Evolutionary conservation across 2,329 filamentous ascomycete species (phyloP).

Genomic region (Aspergillus ochraceoroseus): DNA sequence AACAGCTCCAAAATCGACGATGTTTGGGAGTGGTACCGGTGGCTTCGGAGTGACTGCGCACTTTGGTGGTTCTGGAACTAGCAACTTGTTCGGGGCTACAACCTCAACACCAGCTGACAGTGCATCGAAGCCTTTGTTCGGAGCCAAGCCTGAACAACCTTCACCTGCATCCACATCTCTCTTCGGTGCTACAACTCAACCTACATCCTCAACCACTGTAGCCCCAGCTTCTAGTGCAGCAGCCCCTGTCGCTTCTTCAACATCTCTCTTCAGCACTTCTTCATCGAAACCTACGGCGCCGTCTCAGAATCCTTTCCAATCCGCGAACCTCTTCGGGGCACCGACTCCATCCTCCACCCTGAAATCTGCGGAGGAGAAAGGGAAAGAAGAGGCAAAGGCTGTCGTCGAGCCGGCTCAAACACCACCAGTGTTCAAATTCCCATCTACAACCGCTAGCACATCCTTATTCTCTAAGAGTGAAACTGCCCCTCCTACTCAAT

Average conservation of each 20-base stretch:
- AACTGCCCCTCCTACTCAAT: slow-evolving; percentile 12
- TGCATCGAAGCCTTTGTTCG: slow-evolving; percentile 25
- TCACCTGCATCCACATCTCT: slow-evolving; percentile 24
- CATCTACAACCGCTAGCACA: slow-evolving; percentile 11
- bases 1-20: slow-evolving; percentile 19
- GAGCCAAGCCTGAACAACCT: slow-evolving; percentile 19
- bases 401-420: slow-evolving; percentile 11
- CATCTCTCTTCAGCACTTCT: slow-evolving; percentile 21
- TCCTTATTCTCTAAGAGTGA: slow-evolving; percentile 22
- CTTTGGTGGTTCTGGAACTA: slow-evolving; percentile 16
- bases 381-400: slow-evolving; percentile 15
- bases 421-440: slow-evolving; percentile 17
- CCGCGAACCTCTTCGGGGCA: slow-evolving; percentile 20
- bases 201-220: slow-evolving; percentile 14
- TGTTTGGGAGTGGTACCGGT: slow-evolving; percentile 23
- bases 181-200: slow-evolving; percentile 27
- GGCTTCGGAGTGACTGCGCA: slow-evolving; percentile 20
- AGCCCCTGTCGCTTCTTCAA: slow-evolving; percentile 11
- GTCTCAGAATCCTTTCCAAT: slow-evolving; percentile 23
- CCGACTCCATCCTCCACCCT: slow-evolving; percentile 11
- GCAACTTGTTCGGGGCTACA: slow-evolving; percentile 19
- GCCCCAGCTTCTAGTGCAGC: slow-evolving; percentile 16
- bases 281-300: slow-evolving; percentile 18
- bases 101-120: slow-evolving; percentile 19
- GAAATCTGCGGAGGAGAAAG: slow-evolving; percentile 15